These are phyloP conservation scores for Calvatia gigantea DNA, from an alignment of 768 basidiomycete species.

Conservation along the genomic window DNA sequence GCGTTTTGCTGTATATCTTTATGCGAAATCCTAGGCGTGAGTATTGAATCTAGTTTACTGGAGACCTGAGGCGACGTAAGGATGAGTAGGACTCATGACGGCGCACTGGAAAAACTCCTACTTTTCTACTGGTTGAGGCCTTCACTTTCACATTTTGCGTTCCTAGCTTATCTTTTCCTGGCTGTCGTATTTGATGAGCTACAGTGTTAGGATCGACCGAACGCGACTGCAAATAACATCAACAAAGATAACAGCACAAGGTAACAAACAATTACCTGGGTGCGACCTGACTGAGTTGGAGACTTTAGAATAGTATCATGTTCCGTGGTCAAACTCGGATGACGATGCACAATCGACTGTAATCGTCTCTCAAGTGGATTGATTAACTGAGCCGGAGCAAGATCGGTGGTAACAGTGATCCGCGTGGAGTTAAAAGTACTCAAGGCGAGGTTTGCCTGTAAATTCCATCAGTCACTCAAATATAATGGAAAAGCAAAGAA, in stretches of 20 bases:
- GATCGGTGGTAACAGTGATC: background rate
- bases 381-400: too few relatives aligned
- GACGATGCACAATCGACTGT: background rate
- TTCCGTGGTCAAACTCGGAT: background rate
- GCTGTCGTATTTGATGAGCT: background rate
- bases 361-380: too few relatives aligned
- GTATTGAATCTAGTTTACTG: background rate
- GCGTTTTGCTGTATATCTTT: background rate
- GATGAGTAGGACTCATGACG: background rate
- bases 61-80: background rate
- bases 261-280: background rate
- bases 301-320: background rate
- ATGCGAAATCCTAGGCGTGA: background rate
- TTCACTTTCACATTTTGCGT: background rate
- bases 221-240: background rate
- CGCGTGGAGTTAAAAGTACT: too few relatives aligned
- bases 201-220: background rate
- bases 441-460: background rate
- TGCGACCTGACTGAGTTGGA: background rate
- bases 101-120: background rate
- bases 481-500: background rate
- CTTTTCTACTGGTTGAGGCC: background rate
- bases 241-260: background rate
- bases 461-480: background rate
- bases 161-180: background rate